Evolutionary conservation across 2,329 filamentous ascomycete genomes (phyloP), one percentile per base, ranked within the genome.

Genomic region (Xylariomycetidae sp.): DNA sequence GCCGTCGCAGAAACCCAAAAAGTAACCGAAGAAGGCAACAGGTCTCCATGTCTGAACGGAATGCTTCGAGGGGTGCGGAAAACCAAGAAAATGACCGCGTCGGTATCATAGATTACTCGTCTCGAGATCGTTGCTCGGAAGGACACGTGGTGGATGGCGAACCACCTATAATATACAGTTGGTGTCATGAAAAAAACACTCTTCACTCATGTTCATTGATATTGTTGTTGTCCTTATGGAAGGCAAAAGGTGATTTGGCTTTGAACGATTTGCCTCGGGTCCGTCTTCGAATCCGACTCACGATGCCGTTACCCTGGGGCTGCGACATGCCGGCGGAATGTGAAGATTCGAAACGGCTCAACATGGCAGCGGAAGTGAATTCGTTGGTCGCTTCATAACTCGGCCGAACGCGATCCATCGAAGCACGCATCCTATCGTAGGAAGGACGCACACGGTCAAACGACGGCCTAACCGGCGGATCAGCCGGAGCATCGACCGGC

Each of bases 341-440:
- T 31, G 71, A 77, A 16, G 85, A 89, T 65, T 96, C 92, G 45
- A 95, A 78, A 42, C 88, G 76, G 30, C 82, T 82, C 46, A 98
- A 66, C 56, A 90, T 80, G 23, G 88, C 88, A 11, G 89, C 89
- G 17, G 85, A 89, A 1, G 90, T 95, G 54, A 96, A 95, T 51
- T 97, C 92, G 50, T 80, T 85, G 58, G 82, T 92, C 23, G 79
- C 80, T 62, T 96, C 90, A 56, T 88, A 95, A 58, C 85, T 90
- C 9, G 84, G 75, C 48, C 88, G 74, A 13, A 87, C 77, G 16
- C 83, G 80, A 54, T 97, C 92, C 77, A 94, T 90, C 0, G 88
- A 94, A 42, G 80, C 79, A 31, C 89, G 75, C 50, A 94, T 78
- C 35, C 89, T 78, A 53, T 97, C 90, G 57, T 85, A 94, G n/a